Evolutionary conservation across 73 alveolate species (phyloP).

Genomic region (Tetrahymena thermophila): DNA sequence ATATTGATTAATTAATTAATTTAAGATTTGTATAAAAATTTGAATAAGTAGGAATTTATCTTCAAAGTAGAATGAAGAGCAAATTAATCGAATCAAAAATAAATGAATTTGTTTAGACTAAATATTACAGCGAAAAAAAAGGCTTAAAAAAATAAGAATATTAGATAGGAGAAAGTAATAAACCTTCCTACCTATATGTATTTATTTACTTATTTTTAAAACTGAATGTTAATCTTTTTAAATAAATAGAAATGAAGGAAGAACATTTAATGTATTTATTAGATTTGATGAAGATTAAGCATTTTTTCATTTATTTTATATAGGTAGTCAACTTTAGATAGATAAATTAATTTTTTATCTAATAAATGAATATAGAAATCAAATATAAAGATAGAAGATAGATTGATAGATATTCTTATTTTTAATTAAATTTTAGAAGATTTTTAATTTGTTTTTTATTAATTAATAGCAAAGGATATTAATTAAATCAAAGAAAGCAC

Average conservation of each 20-base stretch:
- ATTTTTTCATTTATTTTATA: neutral
- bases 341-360: neutral
- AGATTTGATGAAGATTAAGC: neutral
- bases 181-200: neutral
- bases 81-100: neutral
- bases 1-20: neutral
- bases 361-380: neutral
- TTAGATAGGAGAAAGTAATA: neutral
- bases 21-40: neutral
- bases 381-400: neutral
- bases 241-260: no score
- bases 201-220: no score
- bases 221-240: neutral
- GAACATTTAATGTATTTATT: neutral
- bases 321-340: neutral
- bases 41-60: neutral
- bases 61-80: neutral
- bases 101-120: neutral
- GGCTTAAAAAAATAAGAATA: neutral
- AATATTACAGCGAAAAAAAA: neutral
- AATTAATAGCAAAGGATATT: neutral
- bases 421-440: no score
- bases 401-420: no score
- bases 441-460: no score
- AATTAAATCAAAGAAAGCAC: neutral